These are phyloP conservation scores for Triticum dicoccoides DNA, from an alignment of 176 grass and related monocot species.

Conservation along the genomic window DNA sequence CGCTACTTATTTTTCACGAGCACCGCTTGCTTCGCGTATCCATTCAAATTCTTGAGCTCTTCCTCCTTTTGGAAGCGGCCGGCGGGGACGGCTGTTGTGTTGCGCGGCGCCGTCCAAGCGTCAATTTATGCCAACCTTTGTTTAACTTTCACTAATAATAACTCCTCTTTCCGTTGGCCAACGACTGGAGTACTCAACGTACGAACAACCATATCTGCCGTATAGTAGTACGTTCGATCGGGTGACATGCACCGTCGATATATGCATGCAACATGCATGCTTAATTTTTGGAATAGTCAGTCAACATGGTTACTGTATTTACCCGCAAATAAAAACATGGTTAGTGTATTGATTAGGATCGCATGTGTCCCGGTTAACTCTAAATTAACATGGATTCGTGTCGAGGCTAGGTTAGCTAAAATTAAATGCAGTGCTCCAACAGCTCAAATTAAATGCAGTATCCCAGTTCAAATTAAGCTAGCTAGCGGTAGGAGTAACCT, in stretches of 20 bases:
- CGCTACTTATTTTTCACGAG: background rate
- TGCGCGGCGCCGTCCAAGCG: background rate
- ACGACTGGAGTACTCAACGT: background rate
- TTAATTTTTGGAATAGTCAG: no score
- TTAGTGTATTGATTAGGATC: no score
- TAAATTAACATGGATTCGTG: no score
- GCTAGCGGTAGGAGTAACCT: no score
- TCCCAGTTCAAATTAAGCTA: background rate
- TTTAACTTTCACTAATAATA: background rate
- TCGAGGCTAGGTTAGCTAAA: no score
- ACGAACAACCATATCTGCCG: background rate
- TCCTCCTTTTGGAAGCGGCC: constrained; percentile 17
- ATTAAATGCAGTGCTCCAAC: background rate
- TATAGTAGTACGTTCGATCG: background rate
- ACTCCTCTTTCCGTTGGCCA: background rate
- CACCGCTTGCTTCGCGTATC: background rate
- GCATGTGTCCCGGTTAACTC: no score
- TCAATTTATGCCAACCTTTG: background rate
- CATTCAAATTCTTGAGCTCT: background rate
- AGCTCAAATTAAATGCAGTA: background rate
- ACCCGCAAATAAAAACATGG: no score
- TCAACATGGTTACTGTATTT: no score
- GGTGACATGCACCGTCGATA: background rate
- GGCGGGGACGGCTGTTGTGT: no score
- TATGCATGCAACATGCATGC: no score